These are phyloP conservation scores for Metschnikowia bowlesiae DNA, from an alignment of 805 yeast species.

Conservation along the genomic window DNA sequence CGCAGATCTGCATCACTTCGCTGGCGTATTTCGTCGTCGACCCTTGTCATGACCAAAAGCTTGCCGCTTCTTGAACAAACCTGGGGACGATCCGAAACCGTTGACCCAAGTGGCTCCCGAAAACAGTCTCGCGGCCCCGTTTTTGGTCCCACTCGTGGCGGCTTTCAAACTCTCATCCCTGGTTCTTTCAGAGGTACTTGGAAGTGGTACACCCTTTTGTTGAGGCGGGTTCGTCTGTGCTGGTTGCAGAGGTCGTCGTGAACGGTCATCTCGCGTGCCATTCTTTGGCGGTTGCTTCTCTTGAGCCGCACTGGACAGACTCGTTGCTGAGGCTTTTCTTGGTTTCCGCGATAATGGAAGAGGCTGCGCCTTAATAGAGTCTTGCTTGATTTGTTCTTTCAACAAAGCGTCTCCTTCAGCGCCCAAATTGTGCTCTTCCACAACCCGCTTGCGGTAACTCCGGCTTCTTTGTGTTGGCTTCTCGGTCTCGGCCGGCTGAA, in stretches of 20 bases:
- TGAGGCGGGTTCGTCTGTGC: too few relatives aligned
- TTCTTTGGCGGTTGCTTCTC: neutral
- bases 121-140: neutral
- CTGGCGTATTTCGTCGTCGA: neutral
- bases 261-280: too few relatives aligned
- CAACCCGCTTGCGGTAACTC: neutral
- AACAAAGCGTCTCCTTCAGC: slow-evolving; percentile 10
- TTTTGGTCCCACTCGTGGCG: neutral
- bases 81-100: neutral
- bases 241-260: too few relatives aligned
- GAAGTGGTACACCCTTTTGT: neutral
- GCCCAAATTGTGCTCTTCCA: slow-evolving; percentile 6
- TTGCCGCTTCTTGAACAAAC: neutral
- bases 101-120: neutral
- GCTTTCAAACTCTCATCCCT: neutral
- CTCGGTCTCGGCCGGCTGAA: neutral
- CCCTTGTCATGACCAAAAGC: neutral
- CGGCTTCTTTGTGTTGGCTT: neutral
- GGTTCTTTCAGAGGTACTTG: neutral
- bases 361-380: neutral
- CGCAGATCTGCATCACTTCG: neutral
- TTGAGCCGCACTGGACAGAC: neutral
- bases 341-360: neutral
- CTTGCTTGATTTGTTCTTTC: slow-evolving; percentile 2
- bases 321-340: neutral